phyloP scores from a whole-genome alignment of 331 rosid genomes.

The Dryas integrifolia region DNA sequence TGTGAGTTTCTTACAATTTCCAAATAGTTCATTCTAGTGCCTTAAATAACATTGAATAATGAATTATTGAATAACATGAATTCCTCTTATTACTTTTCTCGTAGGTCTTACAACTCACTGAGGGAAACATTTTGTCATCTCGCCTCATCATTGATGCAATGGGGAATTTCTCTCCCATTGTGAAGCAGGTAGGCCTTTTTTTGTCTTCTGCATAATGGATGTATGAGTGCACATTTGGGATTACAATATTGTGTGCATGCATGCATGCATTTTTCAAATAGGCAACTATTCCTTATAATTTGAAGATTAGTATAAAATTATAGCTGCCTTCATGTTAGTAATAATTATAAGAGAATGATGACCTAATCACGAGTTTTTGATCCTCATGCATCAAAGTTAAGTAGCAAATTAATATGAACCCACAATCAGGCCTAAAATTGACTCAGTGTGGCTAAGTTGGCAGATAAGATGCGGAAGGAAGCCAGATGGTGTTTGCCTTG shows the following conservation, averaged over 20 bases:
- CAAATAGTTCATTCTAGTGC: conserved; percentile 18
- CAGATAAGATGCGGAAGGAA: conserved; percentile 80
- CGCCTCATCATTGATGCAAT: conserved; percentile 85
- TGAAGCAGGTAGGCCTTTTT: conserved; percentile 62
- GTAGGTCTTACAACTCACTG: conserved; percentile 63
- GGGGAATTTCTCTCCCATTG: conserved; percentile 97
- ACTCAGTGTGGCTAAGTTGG: conserved; percentile 22
- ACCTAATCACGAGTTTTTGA: too few species aligned
- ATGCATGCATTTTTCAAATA: not conserved
- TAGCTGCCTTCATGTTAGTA: too few species aligned
- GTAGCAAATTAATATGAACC: not conserved
- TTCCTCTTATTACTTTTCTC: conserved; percentile 16
- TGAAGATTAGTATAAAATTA: not conserved
- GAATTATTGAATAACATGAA: conserved; percentile 12
- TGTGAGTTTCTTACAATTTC: conserved; percentile 53
- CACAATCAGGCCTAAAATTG: not conserved
- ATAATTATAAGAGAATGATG: too few species aligned
- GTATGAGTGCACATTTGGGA: not conserved
- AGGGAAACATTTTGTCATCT: conserved; percentile 63
- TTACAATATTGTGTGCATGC: not conserved
- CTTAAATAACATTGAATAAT: not conserved
- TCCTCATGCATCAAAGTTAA: not conserved
- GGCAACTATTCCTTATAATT: not conserved
- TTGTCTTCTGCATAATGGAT: not conserved
- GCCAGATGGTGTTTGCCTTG: conserved; percentile 94